Percentiles rank a stretch among this genome's conserved stretches.
phyloP scores from a whole-genome alignment of 2,329 filamentous ascomycete genomes.

The Botrytis deweyae region DNA sequence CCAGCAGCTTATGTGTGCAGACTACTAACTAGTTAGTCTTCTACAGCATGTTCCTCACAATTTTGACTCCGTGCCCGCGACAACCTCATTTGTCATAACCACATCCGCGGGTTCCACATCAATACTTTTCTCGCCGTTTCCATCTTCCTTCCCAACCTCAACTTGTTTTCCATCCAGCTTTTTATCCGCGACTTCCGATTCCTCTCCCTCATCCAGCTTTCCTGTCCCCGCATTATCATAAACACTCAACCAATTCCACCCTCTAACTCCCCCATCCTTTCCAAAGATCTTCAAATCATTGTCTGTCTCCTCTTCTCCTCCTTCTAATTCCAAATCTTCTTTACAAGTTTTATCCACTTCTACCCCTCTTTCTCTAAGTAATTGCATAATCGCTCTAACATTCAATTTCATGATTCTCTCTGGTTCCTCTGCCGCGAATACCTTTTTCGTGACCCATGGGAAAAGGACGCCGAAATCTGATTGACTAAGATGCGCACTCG shows the following conservation, averaged over 20 bases:
- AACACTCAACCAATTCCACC: conserved; percentile 37
- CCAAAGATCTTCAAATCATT: conserved; percentile 35
- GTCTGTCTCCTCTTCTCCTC: conserved; percentile 23
- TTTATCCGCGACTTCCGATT: conserved; percentile 10
- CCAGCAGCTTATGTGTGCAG: not conserved
- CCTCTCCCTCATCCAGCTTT: conserved; percentile 27
- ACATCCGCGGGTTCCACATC: conserved; percentile 27
- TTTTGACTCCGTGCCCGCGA: not conserved
- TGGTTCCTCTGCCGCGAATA: conserved; percentile 57
- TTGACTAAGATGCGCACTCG: conserved; percentile 78
- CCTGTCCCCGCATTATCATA: not conserved
- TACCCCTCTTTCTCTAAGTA: conserved; percentile 52
- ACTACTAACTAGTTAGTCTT: not conserved
- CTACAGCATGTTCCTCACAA: not conserved
- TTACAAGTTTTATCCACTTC: conserved; percentile 50
- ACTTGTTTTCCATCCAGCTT: conserved; percentile 11
- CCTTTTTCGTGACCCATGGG: conserved; percentile 63
- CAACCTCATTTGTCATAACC: conserved; percentile 29
- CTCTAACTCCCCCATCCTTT: conserved; percentile 30
- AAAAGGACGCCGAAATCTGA: conserved; percentile 83
- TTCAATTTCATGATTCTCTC: conserved; percentile 60
- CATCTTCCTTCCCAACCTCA: conserved; percentile 7
- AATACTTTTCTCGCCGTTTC: not conserved
- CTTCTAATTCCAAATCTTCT: conserved; percentile 41
- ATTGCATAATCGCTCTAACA: conserved; percentile 56